These are phyloP conservation scores for Aspergillus quadricinctus DNA, from an alignment of 2,329 filamentous ascomycete genomes.

Conservation along the genomic window DNA sequence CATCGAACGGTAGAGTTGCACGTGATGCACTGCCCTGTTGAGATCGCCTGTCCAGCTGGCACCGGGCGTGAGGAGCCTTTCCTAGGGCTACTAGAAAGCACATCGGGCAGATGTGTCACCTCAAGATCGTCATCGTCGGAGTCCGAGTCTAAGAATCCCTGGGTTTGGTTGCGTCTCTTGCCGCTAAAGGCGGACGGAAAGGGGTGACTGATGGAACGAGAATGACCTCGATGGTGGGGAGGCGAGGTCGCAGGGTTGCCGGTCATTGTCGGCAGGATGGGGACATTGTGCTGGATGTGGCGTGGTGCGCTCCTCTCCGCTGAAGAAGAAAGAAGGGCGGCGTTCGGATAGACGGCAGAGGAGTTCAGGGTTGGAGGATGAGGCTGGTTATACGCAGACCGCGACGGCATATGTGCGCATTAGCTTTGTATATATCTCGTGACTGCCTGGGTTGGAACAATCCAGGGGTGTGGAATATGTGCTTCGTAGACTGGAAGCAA, in stretches of 20 bases:
- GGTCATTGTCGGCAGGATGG: constrained; percentile 18
- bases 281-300: constrained; percentile 22
- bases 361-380: constrained; percentile 23
- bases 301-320: constrained; percentile 18
- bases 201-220: constrained; percentile 73
- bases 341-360: constrained; percentile 15
- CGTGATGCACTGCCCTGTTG: constrained; percentile 75
- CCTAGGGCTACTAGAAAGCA: constrained; percentile 36
- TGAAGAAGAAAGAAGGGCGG: constrained; percentile 13
- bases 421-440: constrained; percentile 5
- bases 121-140: constrained; percentile 43
- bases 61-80: constrained; percentile 30
- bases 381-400: constrained; percentile 28
- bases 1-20: constrained; percentile 77
- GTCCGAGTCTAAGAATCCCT: constrained; percentile 42
- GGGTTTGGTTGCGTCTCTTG: constrained; percentile 45
- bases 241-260: constrained; percentile 13
- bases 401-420: constrained; percentile 38
- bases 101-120: constrained; percentile 28
- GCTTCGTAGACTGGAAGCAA: not conserved
- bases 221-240: constrained; percentile 41
- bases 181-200: constrained; percentile 66
- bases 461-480: not conserved
- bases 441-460: not conserved
- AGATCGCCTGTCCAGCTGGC: constrained; percentile 54